Base-by-base conservation (phyloP, 2,329 filamentous ascomycete species). In the Berkeleyomyces basicola region DNA sequence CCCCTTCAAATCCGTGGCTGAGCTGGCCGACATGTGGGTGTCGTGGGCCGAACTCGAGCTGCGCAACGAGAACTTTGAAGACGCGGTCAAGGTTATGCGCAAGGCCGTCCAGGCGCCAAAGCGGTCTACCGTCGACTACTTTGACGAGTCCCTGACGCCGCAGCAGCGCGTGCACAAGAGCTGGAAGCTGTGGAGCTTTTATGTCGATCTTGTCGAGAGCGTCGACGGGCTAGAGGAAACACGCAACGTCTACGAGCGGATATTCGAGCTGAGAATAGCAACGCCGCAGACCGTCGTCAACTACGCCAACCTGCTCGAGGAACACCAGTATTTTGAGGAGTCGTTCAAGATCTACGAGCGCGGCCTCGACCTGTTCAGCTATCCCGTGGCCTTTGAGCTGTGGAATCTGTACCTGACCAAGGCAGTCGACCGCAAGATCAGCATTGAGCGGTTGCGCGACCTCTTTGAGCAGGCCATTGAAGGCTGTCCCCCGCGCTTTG, bases 121-220 rank as follows among this genome's bases (percentile, higher is more conserved):
- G 74, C 80, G 90, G 67, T 96, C 92, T n/a, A 95, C 85, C 1
- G 90, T 99, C n/a, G 93, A 99, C 75, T 99, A 97, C 72, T 99
- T 97, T 70, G 93, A 99, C 71, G 95, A 99, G 71, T 90, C 83
- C 0, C 77, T 99, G 5, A 90, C 90, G 1, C 92, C 93, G 3
- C 93, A 99, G 72, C 93, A 97, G 75, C 83, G 95, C 66, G 88
- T 99, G 2, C 93, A 99, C 76, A 99, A 99, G 78, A 96, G 90
- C 71, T 99, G 93, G 93, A 99, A 97, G 73, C 76, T 99, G 9
- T 99, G 93, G 93, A 96, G 90, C 74, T 99, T 99, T 77, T 99
- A 99, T 69, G 91, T 99, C 47, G 93, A 99, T 72, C 82, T 99
- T 1, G 91, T 99, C 2, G 93, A 99, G 73, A 96, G 90, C 72